phyloP scores from a whole-genome alignment of 129 eudicot species.

The Flaveria robusta region DNA sequence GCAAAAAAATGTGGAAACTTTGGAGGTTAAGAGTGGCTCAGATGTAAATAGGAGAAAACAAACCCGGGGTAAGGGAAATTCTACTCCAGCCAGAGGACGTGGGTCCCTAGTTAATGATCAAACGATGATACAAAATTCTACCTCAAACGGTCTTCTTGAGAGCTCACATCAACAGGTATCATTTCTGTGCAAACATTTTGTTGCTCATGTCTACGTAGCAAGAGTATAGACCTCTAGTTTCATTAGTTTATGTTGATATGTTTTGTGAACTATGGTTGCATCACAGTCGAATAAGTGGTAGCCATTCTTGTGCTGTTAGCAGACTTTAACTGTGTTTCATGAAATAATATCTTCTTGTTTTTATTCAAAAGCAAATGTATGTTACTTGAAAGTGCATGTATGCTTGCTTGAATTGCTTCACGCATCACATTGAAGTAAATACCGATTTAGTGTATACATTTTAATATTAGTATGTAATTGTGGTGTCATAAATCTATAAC shows the following conservation, averaged over 20 bases:
- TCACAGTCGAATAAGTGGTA: slow-evolving; percentile 7
- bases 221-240: not conserved
- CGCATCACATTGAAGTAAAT: slow-evolving; percentile 14
- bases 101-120: slow-evolving; percentile 66
- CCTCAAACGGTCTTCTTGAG: slow-evolving; percentile 72
- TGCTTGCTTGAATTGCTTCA: not conserved
- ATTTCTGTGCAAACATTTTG: slow-evolving; percentile 11
- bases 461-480: not conserved
- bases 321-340: not conserved
- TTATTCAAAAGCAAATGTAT: not conserved
- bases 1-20: slow-evolving; percentile 49
- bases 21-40: slow-evolving; percentile 49
- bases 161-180: slow-evolving; percentile 62
- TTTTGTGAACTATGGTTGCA: not conserved
- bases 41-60: slow-evolving; percentile 73
- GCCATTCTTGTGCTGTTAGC: not conserved
- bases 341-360: not conserved
- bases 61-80: slow-evolving; percentile 69
- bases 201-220: slow-evolving; percentile 4
- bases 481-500: not conserved
- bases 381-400: not conserved
- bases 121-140: slow-evolving; percentile 46
- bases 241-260: slow-evolving; percentile 5
- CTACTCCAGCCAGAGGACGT: slow-evolving; percentile 74
- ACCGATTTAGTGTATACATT: not conserved